Percentiles rank a stretch among this genome's conserved stretches.
Conservation (phyloP, 352 stramenopile species). For the Paralagenidium karlingii region DNA sequence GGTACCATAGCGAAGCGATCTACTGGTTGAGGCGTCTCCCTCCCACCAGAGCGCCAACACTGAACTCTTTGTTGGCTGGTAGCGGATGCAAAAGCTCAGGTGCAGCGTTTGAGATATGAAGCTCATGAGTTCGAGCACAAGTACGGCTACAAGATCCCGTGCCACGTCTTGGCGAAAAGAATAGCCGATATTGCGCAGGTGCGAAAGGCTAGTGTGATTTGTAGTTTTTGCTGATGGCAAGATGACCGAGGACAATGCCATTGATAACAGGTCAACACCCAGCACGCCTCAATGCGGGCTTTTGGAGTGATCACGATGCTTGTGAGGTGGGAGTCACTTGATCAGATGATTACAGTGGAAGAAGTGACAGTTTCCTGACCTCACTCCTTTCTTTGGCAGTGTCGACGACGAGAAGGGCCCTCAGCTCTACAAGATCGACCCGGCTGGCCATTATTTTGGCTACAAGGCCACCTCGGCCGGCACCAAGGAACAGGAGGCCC, state of each 20-base stretch:
- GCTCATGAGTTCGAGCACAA: constrained; percentile 97
- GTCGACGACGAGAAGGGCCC: constrained; percentile 97
- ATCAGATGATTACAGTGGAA: background rate
- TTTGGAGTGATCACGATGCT: constrained; percentile 94
- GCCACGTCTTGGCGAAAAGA: constrained; percentile 90
- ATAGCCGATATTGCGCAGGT: constrained; percentile 96
- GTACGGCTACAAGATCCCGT: constrained; percentile 93
- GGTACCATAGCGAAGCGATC: constrained; percentile 15
- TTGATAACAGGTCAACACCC: constrained; percentile 77
- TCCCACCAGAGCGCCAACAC: background rate
- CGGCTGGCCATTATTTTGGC: constrained; percentile 95
- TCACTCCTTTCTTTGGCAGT: too few relatives aligned
- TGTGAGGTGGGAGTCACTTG: too few relatives aligned
- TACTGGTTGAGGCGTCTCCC: background rate
- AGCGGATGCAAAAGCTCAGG: constrained; percentile 87
- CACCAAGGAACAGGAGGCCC: constrained; percentile 96
- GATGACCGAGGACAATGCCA: background rate
- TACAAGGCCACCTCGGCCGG: constrained; percentile 90
- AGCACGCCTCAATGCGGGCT: constrained; percentile 91
- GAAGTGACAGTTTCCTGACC: background rate
- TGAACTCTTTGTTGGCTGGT: background rate
- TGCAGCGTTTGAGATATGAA: constrained; percentile 94
- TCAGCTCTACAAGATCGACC: constrained; percentile 97
- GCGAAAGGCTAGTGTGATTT: background rate
- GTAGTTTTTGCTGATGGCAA: background rate